These are phyloP conservation scores for Blastobotrys muscicola DNA, from an alignment of 805 yeast genomes.

Conservation along the genomic window DNA sequence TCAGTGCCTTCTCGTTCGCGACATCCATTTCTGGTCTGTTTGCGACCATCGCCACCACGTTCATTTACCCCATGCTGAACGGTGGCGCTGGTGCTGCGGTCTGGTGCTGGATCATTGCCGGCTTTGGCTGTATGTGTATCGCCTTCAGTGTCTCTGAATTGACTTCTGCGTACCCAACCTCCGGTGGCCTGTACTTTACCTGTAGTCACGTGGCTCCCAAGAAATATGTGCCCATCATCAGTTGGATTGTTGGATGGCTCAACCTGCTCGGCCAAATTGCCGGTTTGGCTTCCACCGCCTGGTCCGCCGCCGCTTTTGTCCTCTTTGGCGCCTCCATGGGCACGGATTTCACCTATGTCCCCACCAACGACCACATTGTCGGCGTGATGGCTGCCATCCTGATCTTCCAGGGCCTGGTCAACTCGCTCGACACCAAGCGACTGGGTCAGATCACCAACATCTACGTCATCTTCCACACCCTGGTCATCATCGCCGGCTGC, in stretches of 20 bases:
- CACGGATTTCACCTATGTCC: constrained; percentile 10
- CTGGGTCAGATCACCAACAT: constrained; percentile 15
- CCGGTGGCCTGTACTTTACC: constrained; percentile 68
- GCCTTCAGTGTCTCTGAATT: constrained; percentile 41
- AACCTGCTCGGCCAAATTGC: constrained; percentile 18
- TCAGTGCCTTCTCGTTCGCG: constrained; percentile 58
- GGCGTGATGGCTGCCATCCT: constrained; percentile 52
- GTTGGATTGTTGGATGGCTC: constrained; percentile 22
- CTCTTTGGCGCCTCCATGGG: constrained; percentile 12
- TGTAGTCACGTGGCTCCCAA: constrained; percentile 29
- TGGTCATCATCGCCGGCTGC: constrained; percentile 13
- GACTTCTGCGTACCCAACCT: constrained; percentile 62
- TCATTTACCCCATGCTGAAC: constrained; percentile 36
- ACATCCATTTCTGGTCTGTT: constrained; percentile 58
- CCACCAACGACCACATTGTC: constrained; percentile 13
- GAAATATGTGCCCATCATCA: constrained; percentile 15
- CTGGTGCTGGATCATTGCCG: constrained; percentile 55
- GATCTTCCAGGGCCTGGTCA: constrained; percentile 41
- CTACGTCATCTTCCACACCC: constrained; percentile 15
- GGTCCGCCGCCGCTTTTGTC: constrained; percentile 14
- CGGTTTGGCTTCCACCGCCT: constrained; percentile 11
- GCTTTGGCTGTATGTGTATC: constrained; percentile 43
- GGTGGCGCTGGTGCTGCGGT: constrained; percentile 57
- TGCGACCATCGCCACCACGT: constrained; percentile 52
- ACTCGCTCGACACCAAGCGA: constrained; percentile 34